Evolutionary conservation across 2,329 filamentous ascomycete species (phyloP), one percentile per base, ranked within the genome.

Genomic region (Fusarium sp.): DNA sequence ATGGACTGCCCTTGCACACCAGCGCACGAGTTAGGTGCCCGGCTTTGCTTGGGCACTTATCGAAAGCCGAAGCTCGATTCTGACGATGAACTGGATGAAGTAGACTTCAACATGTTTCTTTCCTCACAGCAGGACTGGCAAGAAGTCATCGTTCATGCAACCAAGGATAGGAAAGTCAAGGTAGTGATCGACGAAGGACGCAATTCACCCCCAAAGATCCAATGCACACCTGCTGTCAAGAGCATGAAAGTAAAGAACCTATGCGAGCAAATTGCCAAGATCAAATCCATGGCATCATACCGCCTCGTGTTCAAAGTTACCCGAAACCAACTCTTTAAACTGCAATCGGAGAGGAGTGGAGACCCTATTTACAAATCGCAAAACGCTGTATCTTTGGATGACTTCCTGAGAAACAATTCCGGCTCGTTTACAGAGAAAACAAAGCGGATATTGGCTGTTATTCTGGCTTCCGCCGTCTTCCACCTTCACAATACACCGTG

Each of bases 61-160:
- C 39, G 60, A 2, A 23, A 14, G 20, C 37, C 42, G 8, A 54
- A 14, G 17, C 20, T 20, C 0, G 6, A 20, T 1, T 3, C 11
- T 1, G 35, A 43, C 10, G 14, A 18, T n/a, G 50, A 42, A 14
- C 40, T 11, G 0, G 39, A 27, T 3, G 50, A 54, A 2, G 15
- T 66, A 0, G 49, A 66, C 18, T 31, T 31, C 29, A 31, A 14
- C 29, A 53, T 66, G 42, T 59, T 66, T 15, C 31, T 66, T 3
- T 60, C 33, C 4, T 39, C 36, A 8, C 17, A 65, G 20, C 43
- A 18, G 13, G 52, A 29, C 29, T 67, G 56, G 64, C 52, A 61
- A 1, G 47, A 61, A 6, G n/a, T 58, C 4, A 25, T 42, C 0
- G 17, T 67, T 1, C 41, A 64, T 6, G 36, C 60, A 1, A 6